Evolutionary conservation across 2,329 filamentous ascomycete species (phyloP), one percentile per base, ranked within the genome.

Genomic region (Mollisiaceae sp.): DNA sequence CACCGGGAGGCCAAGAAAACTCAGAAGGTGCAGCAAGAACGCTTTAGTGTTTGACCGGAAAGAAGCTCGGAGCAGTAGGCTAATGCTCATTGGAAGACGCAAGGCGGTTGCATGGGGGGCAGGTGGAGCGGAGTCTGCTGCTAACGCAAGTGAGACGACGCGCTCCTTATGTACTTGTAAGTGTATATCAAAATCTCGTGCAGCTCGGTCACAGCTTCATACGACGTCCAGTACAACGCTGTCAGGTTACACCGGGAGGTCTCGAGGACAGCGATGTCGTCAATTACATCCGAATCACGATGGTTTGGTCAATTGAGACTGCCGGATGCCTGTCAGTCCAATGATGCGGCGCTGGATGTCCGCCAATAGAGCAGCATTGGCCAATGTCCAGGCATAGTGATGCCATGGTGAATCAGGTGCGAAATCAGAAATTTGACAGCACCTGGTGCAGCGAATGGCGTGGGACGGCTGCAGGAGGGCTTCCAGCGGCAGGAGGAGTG

Each of bases 381-480:
- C 47, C 22, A 52, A 24, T 52, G 5, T 52, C 22, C 20, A 60
- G n/a, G 12, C 59, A n/a, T 35, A 59, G 36, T 50, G 52, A 60
- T 55, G 57, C 50, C 50, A 54, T 35, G 4, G 24, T 22, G 52
- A 18, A 64, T 65, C 67, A 67, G 58, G 67, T 67, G 67, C 52
- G 18, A 36, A 18, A 45, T n/a, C 63, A 64, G 56, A 64, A 63
- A 63, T 63, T 65, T 32, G 27, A 61, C 59, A 63, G 9, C 65
- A 66, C 61, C 64, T 64, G 61, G 56, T 20, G 55, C 15, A 56
- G 50, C 63, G 41, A 67, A 64, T 65, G 65, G 60, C 65, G 61
- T 36, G 41, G 15, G 36, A 65, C 66, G 22, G 11, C 61, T 57
- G 67, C 50, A 61, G 59, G 50, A 57, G 24, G 41, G 15, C 12